A percentile compares a stretch with the other conserved stretches of the same genome.
Evolutionary conservation across 202 grass and related monocot species (phyloP).

Genomic region (Carex sylvatica): DNA sequence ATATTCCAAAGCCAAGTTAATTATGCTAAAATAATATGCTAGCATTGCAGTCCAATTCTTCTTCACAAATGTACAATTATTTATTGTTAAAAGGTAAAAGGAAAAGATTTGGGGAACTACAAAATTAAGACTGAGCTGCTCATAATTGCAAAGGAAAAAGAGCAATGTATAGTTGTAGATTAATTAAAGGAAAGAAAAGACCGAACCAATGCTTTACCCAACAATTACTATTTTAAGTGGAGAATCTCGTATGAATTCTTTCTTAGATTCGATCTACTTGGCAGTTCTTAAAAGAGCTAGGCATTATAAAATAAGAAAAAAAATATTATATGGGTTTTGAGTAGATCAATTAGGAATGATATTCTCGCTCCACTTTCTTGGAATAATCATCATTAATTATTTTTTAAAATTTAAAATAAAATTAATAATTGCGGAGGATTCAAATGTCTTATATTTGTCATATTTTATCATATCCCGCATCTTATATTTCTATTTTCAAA

Average conservation of each 20-base stretch:
- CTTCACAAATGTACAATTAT: neutral
- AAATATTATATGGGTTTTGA: neutral
- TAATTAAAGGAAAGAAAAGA: slow-evolving; percentile 24
- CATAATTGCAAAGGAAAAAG: slow-evolving; percentile 7
- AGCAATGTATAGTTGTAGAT: neutral
- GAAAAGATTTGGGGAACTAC: slow-evolving; percentile 24
- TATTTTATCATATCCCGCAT: too few species aligned
- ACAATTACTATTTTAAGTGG: neutral
- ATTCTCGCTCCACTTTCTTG: slow-evolving; percentile 4
- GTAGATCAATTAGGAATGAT: neutral
- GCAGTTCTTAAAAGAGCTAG: slow-evolving; percentile 3
- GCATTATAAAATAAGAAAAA: neutral
- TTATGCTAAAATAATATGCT: slow-evolving; percentile 24
- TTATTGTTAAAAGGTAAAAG: neutral
- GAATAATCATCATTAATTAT: neutral
- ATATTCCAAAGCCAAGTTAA: neutral
- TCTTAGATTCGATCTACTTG: neutral
- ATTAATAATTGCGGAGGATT: too few species aligned
- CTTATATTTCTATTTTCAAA: too few species aligned
- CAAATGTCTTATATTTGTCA: too few species aligned
- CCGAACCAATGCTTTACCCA: neutral
- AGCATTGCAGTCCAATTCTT: neutral
- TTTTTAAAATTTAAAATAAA: neutral
- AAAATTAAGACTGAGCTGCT: slow-evolving; percentile 11
- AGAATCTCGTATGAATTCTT: neutral